Base-by-base conservation (phyloP, 139 green algal genomes). In the Chlamydomonas applanata region DNA sequence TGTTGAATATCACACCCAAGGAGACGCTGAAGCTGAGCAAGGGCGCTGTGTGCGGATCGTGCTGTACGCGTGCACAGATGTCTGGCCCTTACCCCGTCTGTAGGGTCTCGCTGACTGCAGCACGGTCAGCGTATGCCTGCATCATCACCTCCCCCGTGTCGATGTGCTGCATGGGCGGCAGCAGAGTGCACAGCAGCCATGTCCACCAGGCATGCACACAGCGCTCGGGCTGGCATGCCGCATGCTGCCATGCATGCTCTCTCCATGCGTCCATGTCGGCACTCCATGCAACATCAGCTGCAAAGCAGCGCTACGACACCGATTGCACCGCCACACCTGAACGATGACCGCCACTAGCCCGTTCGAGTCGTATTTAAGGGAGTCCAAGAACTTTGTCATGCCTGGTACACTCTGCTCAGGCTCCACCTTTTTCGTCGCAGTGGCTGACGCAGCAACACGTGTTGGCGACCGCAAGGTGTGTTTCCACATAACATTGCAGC, bases 131-230 rank as follows among this genome's bases (percentile, higher is more conserved):
- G 80, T 97, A 99, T 1, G 93, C 95, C 73, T 98, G 96, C 96
- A 99, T 99, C 17, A 98, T 84, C 29, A 99, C 78, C 60, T 94
- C 91, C 4, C 96, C 96, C 0, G 96, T 99, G 80, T 99, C 95
- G 7, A 96, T 84, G 70, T 99, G 85, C 89, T 99, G 91, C 72
- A 75, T 4, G 34, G 25, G 33, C 22, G 49, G 44, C 24, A 22
- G 19, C 59, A 66, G 59, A 35, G 59, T 25, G 29, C 54, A 22
- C 54, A 27, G 54, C 56, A 59, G 57, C 17, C 45, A 79, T 24
- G 34, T 7, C 4, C 4, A 27, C 67, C 60, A 56, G 3, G 17
- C 45, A 74, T 29, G 19, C 11, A 4, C 44, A 27, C 77, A 72
- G 24, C 46, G 40, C 60, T 33, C 4, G 9, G 14, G 7, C 3